phyloP scores from a whole-genome alignment of 768 basidiomycete genomes.

The Boletus sensibilis region DNA sequence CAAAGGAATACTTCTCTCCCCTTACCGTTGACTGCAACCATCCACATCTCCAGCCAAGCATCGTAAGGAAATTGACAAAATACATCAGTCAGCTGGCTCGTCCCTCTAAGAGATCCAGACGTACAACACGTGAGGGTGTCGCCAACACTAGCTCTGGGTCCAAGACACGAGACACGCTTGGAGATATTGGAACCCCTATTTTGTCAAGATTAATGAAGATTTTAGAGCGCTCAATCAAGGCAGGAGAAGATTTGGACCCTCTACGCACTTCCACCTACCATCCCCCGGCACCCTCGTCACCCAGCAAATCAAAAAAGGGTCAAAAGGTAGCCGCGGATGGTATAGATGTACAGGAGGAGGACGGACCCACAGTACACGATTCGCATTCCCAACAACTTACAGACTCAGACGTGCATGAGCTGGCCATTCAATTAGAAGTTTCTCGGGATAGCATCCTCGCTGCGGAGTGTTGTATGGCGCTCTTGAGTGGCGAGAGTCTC shows the following conservation, averaged over 20 bases:
- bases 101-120: constrained; percentile 67
- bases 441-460: constrained; percentile 76
- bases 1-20: constrained; percentile 62
- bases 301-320: constrained; percentile 47
- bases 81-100: constrained; percentile 65
- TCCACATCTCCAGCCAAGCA: constrained; percentile 56
- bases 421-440: constrained; percentile 54
- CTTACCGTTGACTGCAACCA: constrained; percentile 55
- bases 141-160: constrained; percentile 37
- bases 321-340: constrained; percentile 30
- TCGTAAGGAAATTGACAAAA: constrained; percentile 69
- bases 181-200: constrained; percentile 61
- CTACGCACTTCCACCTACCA: constrained; percentile 43
- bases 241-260: constrained; percentile 73
- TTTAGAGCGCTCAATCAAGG: constrained; percentile 74
- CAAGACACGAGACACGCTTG: constrained; percentile 54
- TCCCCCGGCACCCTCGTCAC: constrained; percentile 35
- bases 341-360: constrained; percentile 1
- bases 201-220: constrained; percentile 71
- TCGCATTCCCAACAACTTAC: constrained; percentile 32
- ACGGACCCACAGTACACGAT: constrained; percentile 2
- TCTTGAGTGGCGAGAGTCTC: constrained; percentile 75
- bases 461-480: constrained; percentile 77
- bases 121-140: constrained; percentile 39
- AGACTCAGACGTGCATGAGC: constrained; percentile 48